Conservation (phyloP, 148 eudicot species). For the Camellia granthamiana region DNA sequence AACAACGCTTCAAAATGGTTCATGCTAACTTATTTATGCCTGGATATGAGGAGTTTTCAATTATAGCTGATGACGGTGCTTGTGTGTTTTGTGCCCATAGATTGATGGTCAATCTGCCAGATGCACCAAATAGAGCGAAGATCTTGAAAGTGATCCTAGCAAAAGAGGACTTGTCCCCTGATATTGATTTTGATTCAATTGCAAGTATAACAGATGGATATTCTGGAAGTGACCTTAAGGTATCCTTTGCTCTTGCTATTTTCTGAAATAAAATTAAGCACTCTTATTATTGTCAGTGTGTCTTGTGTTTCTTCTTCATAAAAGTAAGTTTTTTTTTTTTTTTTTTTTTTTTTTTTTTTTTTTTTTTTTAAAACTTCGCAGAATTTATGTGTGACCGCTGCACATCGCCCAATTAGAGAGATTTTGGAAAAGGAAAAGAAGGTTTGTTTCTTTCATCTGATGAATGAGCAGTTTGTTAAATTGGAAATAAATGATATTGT, state of each 20-base stretch:
- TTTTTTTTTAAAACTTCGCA: constrained; percentile 23
- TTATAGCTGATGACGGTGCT: background rate
- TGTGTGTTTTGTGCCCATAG: constrained; percentile 29
- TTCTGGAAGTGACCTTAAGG: constrained; percentile 98
- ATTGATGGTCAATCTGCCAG: constrained; percentile 93
- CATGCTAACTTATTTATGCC: background rate
- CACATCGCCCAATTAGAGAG: constrained; percentile 90
- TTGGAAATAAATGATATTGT: background rate
- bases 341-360: too few relatives aligned
- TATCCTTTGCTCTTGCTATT: constrained; percentile 20
- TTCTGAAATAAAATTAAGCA: background rate
- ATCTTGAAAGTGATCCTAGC: constrained; percentile 79
- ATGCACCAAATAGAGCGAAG: constrained; percentile 90
- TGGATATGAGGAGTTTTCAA: background rate
- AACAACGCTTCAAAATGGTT: background rate
- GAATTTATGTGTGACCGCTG: constrained; percentile 93
- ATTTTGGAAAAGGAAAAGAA: constrained; percentile 77
- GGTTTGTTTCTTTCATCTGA: constrained; percentile 33
- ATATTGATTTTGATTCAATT: constrained; percentile 71
- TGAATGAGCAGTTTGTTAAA: background rate
- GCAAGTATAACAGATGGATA: constrained; percentile 95
- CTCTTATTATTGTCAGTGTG: background rate
- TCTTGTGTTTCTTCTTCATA: constrained; percentile 4
- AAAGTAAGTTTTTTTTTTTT: background rate
- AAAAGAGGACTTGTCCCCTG: constrained; percentile 78